Evolutionary conservation across 1,284 basidiomycete genomes (phyloP).

Genomic region (Vanrija humicola): DNA sequence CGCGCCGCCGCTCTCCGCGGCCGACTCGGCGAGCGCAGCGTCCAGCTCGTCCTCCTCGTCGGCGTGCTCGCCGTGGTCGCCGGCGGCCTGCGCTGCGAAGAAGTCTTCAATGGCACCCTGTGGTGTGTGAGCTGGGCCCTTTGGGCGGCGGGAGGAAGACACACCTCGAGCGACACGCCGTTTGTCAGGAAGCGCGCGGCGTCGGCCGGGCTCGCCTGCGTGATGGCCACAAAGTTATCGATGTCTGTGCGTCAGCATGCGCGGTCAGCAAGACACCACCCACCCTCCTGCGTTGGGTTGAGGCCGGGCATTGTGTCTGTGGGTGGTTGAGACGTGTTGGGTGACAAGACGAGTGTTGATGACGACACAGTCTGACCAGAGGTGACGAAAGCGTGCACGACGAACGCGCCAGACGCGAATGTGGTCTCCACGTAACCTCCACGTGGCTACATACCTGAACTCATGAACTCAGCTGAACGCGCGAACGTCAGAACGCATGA

Average conservation of each 20-base stretch:
- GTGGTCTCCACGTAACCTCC: too few relatives aligned
- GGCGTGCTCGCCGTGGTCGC: conserved; percentile 18
- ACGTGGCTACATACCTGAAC: too few relatives aligned
- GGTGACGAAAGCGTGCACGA: too few relatives aligned
- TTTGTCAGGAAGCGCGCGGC: conserved; percentile 42
- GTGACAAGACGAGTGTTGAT: too few relatives aligned
- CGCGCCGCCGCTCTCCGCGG: conserved; percentile 13
- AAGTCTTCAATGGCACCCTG: conserved; percentile 46
- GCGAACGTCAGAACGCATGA: too few relatives aligned
- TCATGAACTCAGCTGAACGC: too few relatives aligned
- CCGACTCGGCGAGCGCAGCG: conserved; percentile 12
- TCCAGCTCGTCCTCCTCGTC: conserved; percentile 25
- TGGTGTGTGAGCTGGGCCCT: background rate
- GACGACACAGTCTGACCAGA: too few relatives aligned
- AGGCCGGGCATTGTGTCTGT: conserved; percentile 30
- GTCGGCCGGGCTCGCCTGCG: conserved; percentile 36
- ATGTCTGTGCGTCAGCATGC: conserved; percentile 28
- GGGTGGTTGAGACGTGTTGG: background rate
- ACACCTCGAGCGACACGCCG: conserved; percentile 41
- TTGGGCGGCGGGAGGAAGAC: conserved; percentile 3
- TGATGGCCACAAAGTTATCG: conserved; percentile 46
- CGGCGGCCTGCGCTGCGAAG: conserved; percentile 38
- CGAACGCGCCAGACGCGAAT: too few relatives aligned
- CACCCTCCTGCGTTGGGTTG: conserved; percentile 34
- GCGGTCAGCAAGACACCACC: background rate